A percentile compares a stretch with the other conserved stretches of the same genome.
Conservation (phyloP, 192 early-diverging fungal species). For the Rhizophagus prolifer region DNA sequence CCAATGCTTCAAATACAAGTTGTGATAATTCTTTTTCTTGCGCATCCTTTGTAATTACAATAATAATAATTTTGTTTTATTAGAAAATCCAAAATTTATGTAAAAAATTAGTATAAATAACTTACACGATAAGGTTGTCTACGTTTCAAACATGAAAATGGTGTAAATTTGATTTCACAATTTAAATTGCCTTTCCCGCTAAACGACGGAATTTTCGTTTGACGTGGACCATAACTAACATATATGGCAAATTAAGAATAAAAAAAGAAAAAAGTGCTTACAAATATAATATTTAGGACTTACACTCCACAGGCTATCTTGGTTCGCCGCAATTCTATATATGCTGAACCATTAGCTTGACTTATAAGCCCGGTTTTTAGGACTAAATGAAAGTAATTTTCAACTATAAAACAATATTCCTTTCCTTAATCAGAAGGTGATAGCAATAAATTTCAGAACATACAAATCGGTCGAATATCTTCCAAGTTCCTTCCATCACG, state of each 20-base stretch:
- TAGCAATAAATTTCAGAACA: constrained; percentile 6
- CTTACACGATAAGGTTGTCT: constrained; percentile 47
- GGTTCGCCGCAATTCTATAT: constrained; percentile 67
- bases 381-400: constrained; percentile 40
- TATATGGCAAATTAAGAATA: neutral
- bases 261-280: neutral
- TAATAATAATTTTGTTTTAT: constrained; percentile 7
- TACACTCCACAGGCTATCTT: constrained; percentile 82
- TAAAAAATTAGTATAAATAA: constrained; percentile 3
- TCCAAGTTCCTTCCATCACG: constrained; percentile 50
- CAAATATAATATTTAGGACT: constrained; percentile 20
- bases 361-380: constrained; percentile 68
- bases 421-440: too few species aligned
- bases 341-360: constrained; percentile 77
- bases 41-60: constrained; percentile 48
- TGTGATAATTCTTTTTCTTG: constrained; percentile 67
- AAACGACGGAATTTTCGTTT: constrained; percentile 47
- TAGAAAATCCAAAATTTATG: constrained; percentile 21
- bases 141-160: constrained; percentile 66
- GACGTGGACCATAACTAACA: constrained; percentile 70
- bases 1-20: constrained; percentile 60
- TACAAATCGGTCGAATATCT: constrained; percentile 58
- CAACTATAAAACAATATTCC: neutral
- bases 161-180: constrained; percentile 77
- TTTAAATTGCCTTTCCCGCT: constrained; percentile 58